These are phyloP conservation scores for Metarhizium rileyi DNA, from an alignment of 2,329 filamentous ascomycete genomes.

Conservation along the genomic window DNA sequence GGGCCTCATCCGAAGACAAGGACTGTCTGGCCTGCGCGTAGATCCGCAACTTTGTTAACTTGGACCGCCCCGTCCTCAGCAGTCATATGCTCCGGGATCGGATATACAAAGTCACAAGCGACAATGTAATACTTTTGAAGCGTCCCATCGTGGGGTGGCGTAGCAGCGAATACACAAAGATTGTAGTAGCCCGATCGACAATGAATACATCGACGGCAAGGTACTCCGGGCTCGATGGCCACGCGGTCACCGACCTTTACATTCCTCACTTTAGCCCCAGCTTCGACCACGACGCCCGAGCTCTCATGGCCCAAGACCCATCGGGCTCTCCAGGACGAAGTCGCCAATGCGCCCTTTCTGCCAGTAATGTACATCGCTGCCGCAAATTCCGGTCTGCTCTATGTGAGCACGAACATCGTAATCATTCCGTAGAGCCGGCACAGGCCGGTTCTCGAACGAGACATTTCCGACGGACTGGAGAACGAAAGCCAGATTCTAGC, in stretches of 20 bases:
- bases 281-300: conserved; percentile 30
- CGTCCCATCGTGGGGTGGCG: conserved; percentile 51
- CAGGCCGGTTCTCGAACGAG: conserved; percentile 32
- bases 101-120: conserved; percentile 78
- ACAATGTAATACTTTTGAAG: conserved; percentile 67
- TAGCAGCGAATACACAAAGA: conserved; percentile 38
- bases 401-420: conserved; percentile 23
- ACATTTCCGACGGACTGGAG: conserved; percentile 34
- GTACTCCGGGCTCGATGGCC: conserved; percentile 38
- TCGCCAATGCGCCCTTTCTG: conserved; percentile 36
- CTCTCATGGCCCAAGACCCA: conserved; percentile 39
- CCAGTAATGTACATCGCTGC: conserved; percentile 37
- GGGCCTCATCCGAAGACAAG: conserved; percentile 15
- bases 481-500: conserved; percentile 36
- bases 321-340: conserved; percentile 32
- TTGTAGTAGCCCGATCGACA: conserved; percentile 33
- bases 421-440: conserved; percentile 28
- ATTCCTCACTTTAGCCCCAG: conserved; percentile 30
- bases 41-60: conserved; percentile 21
- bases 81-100: conserved; percentile 55
- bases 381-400: conserved; percentile 37
- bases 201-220: conserved; percentile 32
- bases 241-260: conserved; percentile 34
- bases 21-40: conserved; percentile 6
- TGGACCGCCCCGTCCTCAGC: conserved; percentile 40